Base-by-base conservation (phyloP, 495 filamentous ascomycete genomes). In the Parathielavia appendiculata region DNA sequence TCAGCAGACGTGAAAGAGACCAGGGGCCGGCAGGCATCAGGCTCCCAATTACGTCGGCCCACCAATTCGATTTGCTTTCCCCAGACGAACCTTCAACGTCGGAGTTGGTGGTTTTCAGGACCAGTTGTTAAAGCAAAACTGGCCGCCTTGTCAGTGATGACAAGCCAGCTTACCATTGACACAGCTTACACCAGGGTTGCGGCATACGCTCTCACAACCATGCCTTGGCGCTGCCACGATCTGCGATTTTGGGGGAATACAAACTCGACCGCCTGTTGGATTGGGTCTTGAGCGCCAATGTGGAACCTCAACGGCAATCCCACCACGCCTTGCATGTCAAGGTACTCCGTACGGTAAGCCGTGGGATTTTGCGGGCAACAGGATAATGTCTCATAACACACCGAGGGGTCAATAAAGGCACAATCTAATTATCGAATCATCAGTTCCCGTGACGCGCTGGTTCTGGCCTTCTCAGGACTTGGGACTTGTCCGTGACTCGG, bases 1-100 rank as follows among this genome's bases (percentile, higher is more conserved):
- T 70, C 68, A 70, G 68, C 68, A 70, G 63, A 52, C 58, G 54
- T 20, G 62, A 40, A 19, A 34, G 45, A 50, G 54, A 54, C 46
- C 26, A 62, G 58, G 51, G 32, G 23, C 44, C 32, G 26, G 23
- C 58, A 58, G n/a, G 44, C 48, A 53, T 51, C 40, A 34, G 54
- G 40, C 43, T 53, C 43, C 20, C 50, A 48, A 54, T 54, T 54
- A 54, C 41, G 41, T 55, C 14, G n/a, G n/a, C 39, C 19, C n/a
- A 32, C 30, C 26, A 10, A n/a, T n/a, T 12, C 23, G 16, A 5
- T 10, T 38, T 45, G 17, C 19, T 45, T 45, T 45, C 43, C 2
- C 2, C n/a, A n/a, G n/a, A n/a, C n/a, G n/a, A n/a, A n/a, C n/a
- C n/a, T n/a, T n/a, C n/a, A n/a, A n/a, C n/a, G n/a, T n/a, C n/a